phyloP scores from a whole-genome alignment of 208 protist genomes.

The Crithidia bombi region DNA sequence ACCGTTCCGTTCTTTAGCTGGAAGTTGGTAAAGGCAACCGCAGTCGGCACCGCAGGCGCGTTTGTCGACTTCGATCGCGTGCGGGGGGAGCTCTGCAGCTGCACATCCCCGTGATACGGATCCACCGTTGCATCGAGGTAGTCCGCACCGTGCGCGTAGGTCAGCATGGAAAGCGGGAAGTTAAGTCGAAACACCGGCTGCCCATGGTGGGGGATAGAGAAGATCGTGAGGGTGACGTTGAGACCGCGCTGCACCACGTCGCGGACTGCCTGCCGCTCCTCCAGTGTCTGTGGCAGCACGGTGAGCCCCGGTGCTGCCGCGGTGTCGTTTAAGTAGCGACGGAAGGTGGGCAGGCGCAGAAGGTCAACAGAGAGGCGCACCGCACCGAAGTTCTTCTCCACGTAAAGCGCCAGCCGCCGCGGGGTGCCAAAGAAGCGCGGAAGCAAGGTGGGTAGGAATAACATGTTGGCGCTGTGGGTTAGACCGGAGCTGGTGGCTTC shows the following conservation, averaged over 20 bases:
- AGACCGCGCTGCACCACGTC: conserved; percentile 43
- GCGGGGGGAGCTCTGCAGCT: neutral
- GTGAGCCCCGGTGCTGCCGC: neutral
- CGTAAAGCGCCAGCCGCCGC: conserved; percentile 61
- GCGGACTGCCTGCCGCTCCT: conserved; percentile 20
- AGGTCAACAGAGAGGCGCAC: conserved; percentile 47
- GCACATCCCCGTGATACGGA: conserved; percentile 8
- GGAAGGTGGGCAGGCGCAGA: conserved; percentile 16
- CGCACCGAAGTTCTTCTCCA: conserved; percentile 76
- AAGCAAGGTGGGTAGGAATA: conserved; percentile 48
- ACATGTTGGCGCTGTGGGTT: conserved; percentile 73
- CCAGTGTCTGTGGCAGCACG: neutral
- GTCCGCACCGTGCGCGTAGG: conserved; percentile 36
- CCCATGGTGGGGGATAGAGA: conserved; percentile 47
- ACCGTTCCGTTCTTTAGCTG: conserved; percentile 21
- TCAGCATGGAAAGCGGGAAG: conserved; percentile 65
- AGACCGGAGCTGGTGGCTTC: conserved; percentile 85
- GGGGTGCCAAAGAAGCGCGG: conserved; percentile 47
- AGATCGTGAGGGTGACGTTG: conserved; percentile 69
- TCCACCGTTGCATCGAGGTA: conserved; percentile 41
- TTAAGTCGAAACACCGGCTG: conserved; percentile 48
- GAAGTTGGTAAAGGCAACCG: neutral
- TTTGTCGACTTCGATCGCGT: neutral
- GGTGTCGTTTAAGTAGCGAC: conserved; percentile 14
- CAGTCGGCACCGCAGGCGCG: neutral